Evolutionary conservation across 2,329 filamentous ascomycete species (phyloP).

Genomic region (Talaromyces amestolkiae): DNA sequence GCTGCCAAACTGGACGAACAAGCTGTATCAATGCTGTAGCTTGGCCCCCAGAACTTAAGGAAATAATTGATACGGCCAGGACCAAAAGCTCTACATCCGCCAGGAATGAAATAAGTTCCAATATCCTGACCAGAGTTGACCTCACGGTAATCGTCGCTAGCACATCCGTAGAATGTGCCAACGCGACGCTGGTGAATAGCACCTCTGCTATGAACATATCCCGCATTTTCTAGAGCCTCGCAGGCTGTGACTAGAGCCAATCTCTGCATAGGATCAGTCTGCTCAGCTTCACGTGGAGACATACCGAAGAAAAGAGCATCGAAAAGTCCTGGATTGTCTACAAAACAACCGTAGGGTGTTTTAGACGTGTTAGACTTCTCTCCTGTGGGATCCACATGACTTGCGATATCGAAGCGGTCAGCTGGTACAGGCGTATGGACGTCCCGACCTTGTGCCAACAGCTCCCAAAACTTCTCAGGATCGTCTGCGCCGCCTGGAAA

Average conservation of each 20-base stretch:
- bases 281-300: conserved; percentile 63
- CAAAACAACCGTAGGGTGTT: conserved; percentile 73
- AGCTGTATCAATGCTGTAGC: conserved; percentile 67
- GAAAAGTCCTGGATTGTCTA: conserved; percentile 47
- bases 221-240: conserved; percentile 75
- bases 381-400: conserved; percentile 68
- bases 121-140: conserved; percentile 65
- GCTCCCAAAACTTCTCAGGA: conserved; percentile 67
- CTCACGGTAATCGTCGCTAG: conserved; percentile 67
- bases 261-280: conserved; percentile 77
- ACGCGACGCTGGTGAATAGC: conserved; percentile 36
- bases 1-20: conserved; percentile 69
- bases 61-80: conserved; percentile 67
- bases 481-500: conserved; percentile 63
- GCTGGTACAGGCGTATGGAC: not conserved
- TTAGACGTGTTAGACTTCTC: conserved; percentile 74
- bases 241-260: conserved; percentile 73
- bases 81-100: conserved; percentile 57
- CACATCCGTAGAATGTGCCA: conserved; percentile 70
- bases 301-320: conserved; percentile 14
- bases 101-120: conserved; percentile 63
- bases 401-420: conserved; percentile 71
- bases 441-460: conserved; percentile 61
- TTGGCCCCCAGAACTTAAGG: conserved; percentile 69
- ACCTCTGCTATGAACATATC: conserved; percentile 56